Base-by-base conservation (phyloP, 805 yeast species). In the Candida michaelii region DNA sequence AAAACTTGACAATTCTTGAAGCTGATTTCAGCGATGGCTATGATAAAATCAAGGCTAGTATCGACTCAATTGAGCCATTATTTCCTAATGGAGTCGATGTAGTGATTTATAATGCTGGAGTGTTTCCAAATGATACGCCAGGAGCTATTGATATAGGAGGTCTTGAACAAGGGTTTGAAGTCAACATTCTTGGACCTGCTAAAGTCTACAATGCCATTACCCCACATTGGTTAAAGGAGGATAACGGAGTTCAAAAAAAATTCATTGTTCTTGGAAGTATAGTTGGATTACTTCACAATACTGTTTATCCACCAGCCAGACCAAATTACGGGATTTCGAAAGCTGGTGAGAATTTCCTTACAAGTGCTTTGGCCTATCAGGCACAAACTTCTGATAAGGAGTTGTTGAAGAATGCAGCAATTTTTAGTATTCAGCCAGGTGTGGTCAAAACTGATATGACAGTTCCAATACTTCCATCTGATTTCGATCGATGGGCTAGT, bases 1-100 rank as follows among this genome's bases (percentile, higher is more conserved):
- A n/a, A 3, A 38, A 30, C 12, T 30, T 38, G 18, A 32, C 29
- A 5, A 19, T 38, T 18, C 13, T 38, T 13, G 36, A 39, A 16
- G 19, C 30, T 21, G 42, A 39, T 24, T 9, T 15, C 31, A 9
- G 16, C 12, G 36, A 39, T 15, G 14, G 19, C 10, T 23, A 21
- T 12, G 35, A 38, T 16, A 19, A 19, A n/a, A 17, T 38, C 35
- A 38, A 30, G 10, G 29, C 29, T n/a, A 25, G 29, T n/a, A 7
- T 25, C n/a, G 29, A 25, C 11, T 7, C 29, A 7, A 7, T 25
- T 5, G 29, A 25, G 29, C 11, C 29, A 7, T 9, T n/a, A 4
- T 25, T 25, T 7, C 29, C 29, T 4, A 11, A 25, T 4, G 29
- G 29, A 7, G 29, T 25, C 11, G 29, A 25, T 25, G 29, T 25